Base-by-base conservation (phyloP, 2,329 filamentous ascomycete species). In the Fusarium sp. region DNA sequence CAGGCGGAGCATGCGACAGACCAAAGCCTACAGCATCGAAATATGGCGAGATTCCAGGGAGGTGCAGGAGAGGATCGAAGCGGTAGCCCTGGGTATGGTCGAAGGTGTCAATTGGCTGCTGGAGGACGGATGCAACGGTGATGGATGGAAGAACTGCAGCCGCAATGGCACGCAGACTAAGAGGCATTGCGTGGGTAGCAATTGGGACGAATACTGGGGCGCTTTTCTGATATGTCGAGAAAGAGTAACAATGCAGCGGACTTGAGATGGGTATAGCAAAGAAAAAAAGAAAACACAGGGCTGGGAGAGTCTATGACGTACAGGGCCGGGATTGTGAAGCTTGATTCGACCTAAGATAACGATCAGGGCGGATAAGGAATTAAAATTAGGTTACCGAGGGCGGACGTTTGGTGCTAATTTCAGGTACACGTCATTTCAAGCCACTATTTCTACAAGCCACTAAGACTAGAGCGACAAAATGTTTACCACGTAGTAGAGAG, bases 11-110 rank as follows among this genome's bases (percentile, higher is more conserved):
- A 2, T 72, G 70, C 8, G 51, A 55, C 2, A 73, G 46, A 2
- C 70, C 70, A 32, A 73, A 73, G 2, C 70, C 70, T 13, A 72
- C 65, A 1, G 70, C 70, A 35, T 72, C 70, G 15, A 72, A 72
- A 28, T 72, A 72, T 3, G 70, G 70, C n/a, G 70, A 72, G 50
- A 71, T 72, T 5, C 70, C 70, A 0, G 70, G 70, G 4, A 72
- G 68, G 13, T 72, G 70, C 2, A 70, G 51, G 14, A 72, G 70
- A 6, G 70, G 68, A 32, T 72, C 70, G 43, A 72, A 72, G 39
- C 58, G 62, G 11, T 72, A 72, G 35, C 70, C 70, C 20, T 72
- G 70, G 4, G 54, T 62, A 26, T 72, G 70, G 30, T 72, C 70
- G 11, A 62, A 62, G 17, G 33, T 17, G 10, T 62, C 24, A 24